These are phyloP conservation scores for Zostera marina DNA, from an alignment of 116 monocot species.

Conservation along the genomic window DNA sequence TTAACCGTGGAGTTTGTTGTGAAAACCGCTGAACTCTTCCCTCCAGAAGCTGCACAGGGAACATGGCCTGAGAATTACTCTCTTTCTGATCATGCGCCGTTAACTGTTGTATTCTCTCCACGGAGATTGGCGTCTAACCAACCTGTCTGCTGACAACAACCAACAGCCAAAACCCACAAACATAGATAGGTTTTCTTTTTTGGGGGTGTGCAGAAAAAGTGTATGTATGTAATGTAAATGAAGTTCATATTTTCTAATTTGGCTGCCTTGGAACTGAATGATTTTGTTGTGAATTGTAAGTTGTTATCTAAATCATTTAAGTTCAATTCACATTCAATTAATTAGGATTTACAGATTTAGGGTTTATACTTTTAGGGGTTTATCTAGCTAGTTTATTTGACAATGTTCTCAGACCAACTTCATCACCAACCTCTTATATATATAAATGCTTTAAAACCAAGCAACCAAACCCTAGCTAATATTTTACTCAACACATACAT, in stretches of 20 bases:
- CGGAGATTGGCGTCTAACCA: slow-evolving; percentile 36
- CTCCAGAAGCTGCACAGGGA: slow-evolving; percentile 85
- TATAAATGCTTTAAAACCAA: slow-evolving; percentile 1
- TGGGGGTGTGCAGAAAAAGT: not conserved
- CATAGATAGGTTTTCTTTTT: not conserved
- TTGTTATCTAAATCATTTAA: too few relatives aligned
- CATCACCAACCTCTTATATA: not conserved
- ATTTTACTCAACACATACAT: slow-evolving; percentile 7
- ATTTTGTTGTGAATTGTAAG: too few relatives aligned
- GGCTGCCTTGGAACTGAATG: too few relatives aligned
- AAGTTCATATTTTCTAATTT: too few relatives aligned
- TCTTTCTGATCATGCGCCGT: slow-evolving; percentile 91
- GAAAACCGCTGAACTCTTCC: slow-evolving; percentile 77
- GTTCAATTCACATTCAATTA: too few relatives aligned
- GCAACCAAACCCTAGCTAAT: not conserved
- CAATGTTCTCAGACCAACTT: not conserved
- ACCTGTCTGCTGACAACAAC: slow-evolving; percentile 19
- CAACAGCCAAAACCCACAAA: not conserved
- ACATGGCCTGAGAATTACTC: slow-evolving; percentile 94
- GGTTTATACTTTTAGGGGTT: too few relatives aligned
- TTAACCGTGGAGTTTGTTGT: slow-evolving; percentile 58
- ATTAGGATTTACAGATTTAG: too few relatives aligned
- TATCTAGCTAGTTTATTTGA: not conserved
- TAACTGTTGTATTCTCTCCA: slow-evolving; percentile 92
- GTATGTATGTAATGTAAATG: too few relatives aligned